Conservation (phyloP, 2,329 filamentous ascomycete species). For the Diaporthe ampelina region DNA sequence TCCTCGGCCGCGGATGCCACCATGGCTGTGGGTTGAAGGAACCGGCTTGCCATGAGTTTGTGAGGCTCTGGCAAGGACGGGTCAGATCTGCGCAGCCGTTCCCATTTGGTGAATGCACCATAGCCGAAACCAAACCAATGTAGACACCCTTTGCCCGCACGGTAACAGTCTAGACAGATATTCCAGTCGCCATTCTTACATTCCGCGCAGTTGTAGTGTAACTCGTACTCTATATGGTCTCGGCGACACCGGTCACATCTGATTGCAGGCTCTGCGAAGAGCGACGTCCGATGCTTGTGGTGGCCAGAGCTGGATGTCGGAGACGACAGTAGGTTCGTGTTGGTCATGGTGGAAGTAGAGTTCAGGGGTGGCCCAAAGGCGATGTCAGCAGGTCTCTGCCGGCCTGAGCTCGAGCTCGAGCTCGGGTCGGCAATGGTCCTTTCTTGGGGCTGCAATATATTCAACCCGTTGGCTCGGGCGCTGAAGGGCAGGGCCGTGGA, state of each 20-base stretch:
- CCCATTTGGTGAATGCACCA: conserved; percentile 77
- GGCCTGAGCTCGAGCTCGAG: conserved; percentile 7
- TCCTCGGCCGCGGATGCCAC: conserved; percentile 67
- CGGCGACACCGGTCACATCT: conserved; percentile 80
- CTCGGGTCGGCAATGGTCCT: conserved; percentile 26
- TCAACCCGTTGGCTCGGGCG: conserved; percentile 47
- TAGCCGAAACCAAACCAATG: conserved; percentile 92
- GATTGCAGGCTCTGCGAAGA: conserved; percentile 79
- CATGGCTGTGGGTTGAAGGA: conserved; percentile 61
- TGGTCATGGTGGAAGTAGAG: conserved; percentile 20
- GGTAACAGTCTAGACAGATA: conserved; percentile 86
- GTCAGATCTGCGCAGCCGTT: conserved; percentile 61
- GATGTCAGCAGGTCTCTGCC: conserved; percentile 46
- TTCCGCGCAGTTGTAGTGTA: conserved; percentile 85
- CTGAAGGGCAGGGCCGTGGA: conserved; percentile 54
- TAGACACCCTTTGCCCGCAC: conserved; percentile 80
- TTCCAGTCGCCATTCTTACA: conserved; percentile 82
- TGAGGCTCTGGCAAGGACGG: conserved; percentile 65
- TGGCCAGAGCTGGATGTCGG: conserved; percentile 50
- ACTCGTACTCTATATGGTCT: conserved; percentile 82
- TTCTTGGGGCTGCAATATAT: conserved; percentile 43
- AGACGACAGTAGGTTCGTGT: conserved; percentile 24
- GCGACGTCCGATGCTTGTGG: conserved; percentile 60
- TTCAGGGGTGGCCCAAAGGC: conserved; percentile 43
- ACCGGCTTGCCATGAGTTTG: conserved; percentile 71